Evolutionary conservation across 805 yeast species (phyloP), one percentile per base, ranked within the genome.

Genomic region (Saccharomyces jurei): DNA sequence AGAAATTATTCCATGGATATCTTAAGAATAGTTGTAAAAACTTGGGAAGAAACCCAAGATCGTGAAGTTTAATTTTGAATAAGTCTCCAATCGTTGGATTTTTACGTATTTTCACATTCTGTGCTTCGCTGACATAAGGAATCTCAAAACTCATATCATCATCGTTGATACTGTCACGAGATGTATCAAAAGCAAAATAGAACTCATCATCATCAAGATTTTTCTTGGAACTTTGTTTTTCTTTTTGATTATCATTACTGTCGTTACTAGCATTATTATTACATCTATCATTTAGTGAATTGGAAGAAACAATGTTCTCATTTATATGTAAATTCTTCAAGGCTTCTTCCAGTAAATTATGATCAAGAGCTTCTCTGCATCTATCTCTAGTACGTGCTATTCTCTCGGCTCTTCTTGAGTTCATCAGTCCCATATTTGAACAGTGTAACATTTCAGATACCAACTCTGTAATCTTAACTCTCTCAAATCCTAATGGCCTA

Each of bases 1-100:
- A 79, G 64, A 92, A 91, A 65, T 92, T 92, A 69, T 92, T 92
- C 97, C 98, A 92, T 6, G 97, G 96, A 68, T 84, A 90, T 59
- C 79, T 74, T 71, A 90, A 85, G 64, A 92, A 88, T 79, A 87
- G 82, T 26, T 77, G 70, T 30, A 90, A 71, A 17, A 90, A 83
- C 14, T 82, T 78, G 26, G 80, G 72, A 32, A 89, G 77, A 56
- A 90, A 82, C 27, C 78, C 77, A 69, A 82, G 84, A 64, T 92
- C 96, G 55, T 83, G 80, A 25, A 92, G 73, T 50, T 89, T 83
- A 52, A 89, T 86, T 69, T 92, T 92, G 63, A 91, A 81, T 59
- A 76, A 78, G 67, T 92, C 98, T 21, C 98, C 98, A 48, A 88
- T 82, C 28, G 89, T 87, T 0, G 92, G 86, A 57, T 79, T 72